Evolutionary conservation across 2,329 filamentous ascomycete genomes (phyloP).

Genomic region (Neospermospora avenae): DNA sequence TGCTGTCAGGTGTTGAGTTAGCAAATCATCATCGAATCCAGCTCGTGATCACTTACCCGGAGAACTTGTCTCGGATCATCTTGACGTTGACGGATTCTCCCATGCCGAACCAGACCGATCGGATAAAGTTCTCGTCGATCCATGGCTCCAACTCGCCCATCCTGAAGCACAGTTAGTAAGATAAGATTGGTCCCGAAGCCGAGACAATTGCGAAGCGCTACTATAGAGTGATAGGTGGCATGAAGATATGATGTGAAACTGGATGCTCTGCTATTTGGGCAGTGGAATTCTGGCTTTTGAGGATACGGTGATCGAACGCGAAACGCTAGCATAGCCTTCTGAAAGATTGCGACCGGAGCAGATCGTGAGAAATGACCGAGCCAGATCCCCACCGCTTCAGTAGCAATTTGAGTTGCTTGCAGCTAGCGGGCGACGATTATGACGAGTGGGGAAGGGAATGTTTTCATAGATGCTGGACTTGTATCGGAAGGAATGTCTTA

Average conservation of each 20-base stretch:
- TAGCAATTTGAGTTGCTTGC: not conserved
- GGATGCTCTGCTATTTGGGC: conserved; percentile 10
- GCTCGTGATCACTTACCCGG: conserved; percentile 62
- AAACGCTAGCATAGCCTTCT: too few relatives aligned
- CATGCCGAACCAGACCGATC: conserved; percentile 86
- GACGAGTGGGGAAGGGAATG: conserved; percentile 28
- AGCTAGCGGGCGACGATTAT: not conserved
- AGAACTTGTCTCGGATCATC: conserved; percentile 99
- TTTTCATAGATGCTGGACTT: conserved; percentile 20
- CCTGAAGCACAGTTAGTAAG: conserved; percentile 49
- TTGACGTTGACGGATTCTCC: conserved; percentile 96
- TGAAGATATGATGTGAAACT: not conserved
- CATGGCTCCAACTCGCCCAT: conserved; percentile 99
- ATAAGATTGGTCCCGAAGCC: not conserved
- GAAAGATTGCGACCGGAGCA: not conserved
- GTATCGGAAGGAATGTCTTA: conserved; percentile 33
- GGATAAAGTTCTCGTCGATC: conserved; percentile 99
- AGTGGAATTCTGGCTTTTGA: not conserved
- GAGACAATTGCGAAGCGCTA: not conserved
- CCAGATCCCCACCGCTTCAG: not conserved
- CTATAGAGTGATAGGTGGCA: not conserved
- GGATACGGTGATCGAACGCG: not conserved
- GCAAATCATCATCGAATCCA: conserved; percentile 9
- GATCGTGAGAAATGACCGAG: not conserved
- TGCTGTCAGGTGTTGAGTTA: conserved; percentile 50